Conservation (phyloP, 1,284 basidiomycete species). For the Rhodofomes roseus region DNA sequence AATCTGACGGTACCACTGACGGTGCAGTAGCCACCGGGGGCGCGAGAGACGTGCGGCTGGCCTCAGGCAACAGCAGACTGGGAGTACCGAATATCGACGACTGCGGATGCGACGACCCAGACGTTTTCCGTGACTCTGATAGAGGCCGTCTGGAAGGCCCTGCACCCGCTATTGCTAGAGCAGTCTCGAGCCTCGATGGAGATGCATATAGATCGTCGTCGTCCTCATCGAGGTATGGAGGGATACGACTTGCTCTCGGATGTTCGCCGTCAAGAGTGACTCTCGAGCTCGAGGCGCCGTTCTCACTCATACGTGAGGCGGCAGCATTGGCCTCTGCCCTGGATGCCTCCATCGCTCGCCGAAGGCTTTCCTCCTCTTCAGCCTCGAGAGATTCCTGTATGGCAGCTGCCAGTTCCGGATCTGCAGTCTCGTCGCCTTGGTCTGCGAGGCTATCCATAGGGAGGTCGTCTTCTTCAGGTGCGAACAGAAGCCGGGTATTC, state of each 20-base stretch:
- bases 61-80: constrained; percentile 16
- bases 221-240: constrained; percentile 9
- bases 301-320: background rate
- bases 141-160: constrained; percentile 31
- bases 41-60: background rate
- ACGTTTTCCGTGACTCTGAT: background rate
- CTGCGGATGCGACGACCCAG: background rate
- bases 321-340: constrained; percentile 4
- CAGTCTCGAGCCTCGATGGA: constrained; percentile 57
- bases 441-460: constrained; percentile 3
- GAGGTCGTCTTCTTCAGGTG: constrained; percentile 47
- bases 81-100: constrained; percentile 20
- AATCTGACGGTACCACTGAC: background rate
- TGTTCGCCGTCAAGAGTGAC: constrained; percentile 1
- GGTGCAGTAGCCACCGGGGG: background rate
- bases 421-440: constrained; percentile 32
- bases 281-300: background rate
- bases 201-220: constrained; percentile 43
- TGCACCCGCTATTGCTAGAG: constrained; percentile 58
- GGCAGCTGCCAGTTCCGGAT: constrained; percentile 50
- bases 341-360: constrained; percentile 30
- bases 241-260: background rate
- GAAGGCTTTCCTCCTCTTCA: constrained; percentile 30
- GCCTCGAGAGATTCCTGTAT: constrained; percentile 55
- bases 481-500: constrained; percentile 49